Evolutionary conservation across 805 yeast species (phyloP), one percentile per base, ranked within the genome.

Genomic region (Pichia ethanolica): DNA sequence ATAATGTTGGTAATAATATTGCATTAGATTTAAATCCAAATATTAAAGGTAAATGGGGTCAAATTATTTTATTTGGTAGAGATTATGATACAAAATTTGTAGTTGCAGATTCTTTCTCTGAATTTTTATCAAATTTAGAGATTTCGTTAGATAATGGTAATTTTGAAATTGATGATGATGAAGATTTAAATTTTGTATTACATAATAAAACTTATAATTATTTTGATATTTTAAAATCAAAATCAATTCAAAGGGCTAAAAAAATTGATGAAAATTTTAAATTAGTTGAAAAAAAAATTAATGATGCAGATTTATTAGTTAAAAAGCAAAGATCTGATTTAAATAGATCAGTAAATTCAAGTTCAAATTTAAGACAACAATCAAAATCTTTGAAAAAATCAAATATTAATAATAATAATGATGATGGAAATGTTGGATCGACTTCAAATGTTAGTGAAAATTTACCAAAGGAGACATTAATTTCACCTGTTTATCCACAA

Each of bases 21-120:
- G 99, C 89, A 46, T 72, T 93, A 13, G 99, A 91, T 68, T 74
- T 91, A 52, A 82, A 87, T 3, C 91, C 93, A 1, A 96, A 89
- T 7, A 76, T 82, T 9, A 69, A 70, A 30, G 96, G 97, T 42
- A 74, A 72, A 50, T 81, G 86, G 78, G 99, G 98, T 37, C 99
- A 91, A 69, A 84, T 93, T 20, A 91, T 91, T 54, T 62, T 90
- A 48, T 91, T 87, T 66, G 99, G 99, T 38, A 82, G 97, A 62
- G 98, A 91, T 56, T 91, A 82, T 62, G 98, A 91, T 69, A 80
- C 86, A 37, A 91, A 91, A 64, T 89, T 78, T 66, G 90, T 86
- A 37, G 72, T 93, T 48, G 95, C 97, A 20, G 79, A 81, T 45
- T 85, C 84, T 49, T 91, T 95, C 83, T 96, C 95, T 14, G 93